Evolutionary conservation across 2,329 filamentous ascomycete genomes (phyloP), one percentile per base, ranked within the genome.

Genomic region (Aureobasidium sp.): DNA sequence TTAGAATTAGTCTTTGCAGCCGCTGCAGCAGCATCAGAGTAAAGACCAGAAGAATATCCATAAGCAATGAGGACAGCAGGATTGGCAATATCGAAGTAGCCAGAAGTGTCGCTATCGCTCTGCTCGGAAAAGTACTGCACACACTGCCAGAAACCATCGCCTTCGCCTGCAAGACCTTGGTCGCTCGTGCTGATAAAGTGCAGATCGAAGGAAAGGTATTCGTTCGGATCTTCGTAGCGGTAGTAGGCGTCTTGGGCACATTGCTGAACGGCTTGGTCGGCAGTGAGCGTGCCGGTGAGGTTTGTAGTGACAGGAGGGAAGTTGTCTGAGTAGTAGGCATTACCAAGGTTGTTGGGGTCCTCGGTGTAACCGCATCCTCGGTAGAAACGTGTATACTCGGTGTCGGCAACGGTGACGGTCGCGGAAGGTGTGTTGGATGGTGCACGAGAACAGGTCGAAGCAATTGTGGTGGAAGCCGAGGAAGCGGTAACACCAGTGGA

Each of bases 51-150:
- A 13, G 42, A 39, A 27, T 59, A 59, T 5, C 55, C 55, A 39
- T 59, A 59, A 7, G 55, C 55, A 34, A 59, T 32, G 25, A 8
- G 21, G 10, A 59, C 55, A 34, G 15, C 21, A 37, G 42, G 25
- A n/a, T 59, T 49, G 10, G 42, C 8, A 13, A 59, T 27, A 11
- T 59, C 39, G 32, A 59, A 59, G 44, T 59, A 59, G 5, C 42
- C 42, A 7, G 55, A 59, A 34, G 55, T 32, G 27, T 59, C 55
- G 5, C 3, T 41, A 13, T 59, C 55, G 15, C 55, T 59, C 42
- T 59, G 55, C 34, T 59, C 55, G 10, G 55, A 59, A 27, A 59
- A 59, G 55, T 39, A 59, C 44, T 59, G 42, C 8, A 59, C 55
- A 25, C 55, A 59, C 15, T 59, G 30, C 55, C 55, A 59, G 34